Evolutionary conservation across 2,329 filamentous ascomycete genomes (phyloP).

Genomic region (Cercospora sesami): DNA sequence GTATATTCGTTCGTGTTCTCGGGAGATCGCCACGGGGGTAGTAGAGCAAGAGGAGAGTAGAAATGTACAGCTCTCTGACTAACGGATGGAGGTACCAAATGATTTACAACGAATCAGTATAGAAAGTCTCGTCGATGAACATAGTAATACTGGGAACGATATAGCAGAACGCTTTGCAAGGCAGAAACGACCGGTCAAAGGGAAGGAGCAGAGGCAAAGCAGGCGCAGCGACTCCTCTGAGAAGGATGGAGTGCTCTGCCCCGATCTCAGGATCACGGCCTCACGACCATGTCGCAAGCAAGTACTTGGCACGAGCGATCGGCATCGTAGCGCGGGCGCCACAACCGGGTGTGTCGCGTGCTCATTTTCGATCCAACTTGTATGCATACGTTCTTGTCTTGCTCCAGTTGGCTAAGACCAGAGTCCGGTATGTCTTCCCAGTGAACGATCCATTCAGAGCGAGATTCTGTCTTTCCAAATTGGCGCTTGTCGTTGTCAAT

Average conservation of each 20-base stretch:
- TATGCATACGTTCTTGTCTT: not conserved
- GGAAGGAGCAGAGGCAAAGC: not conserved
- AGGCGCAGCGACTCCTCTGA: conserved; percentile 1
- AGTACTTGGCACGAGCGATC: conserved; percentile 6
- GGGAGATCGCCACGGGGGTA: not conserved
- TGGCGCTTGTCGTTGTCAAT: not conserved
- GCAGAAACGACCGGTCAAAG: not conserved
- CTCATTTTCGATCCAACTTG: not conserved
- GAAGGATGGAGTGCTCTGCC: not conserved
- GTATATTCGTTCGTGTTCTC: not conserved
- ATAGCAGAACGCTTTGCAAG: not conserved
- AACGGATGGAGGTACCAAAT: not conserved
- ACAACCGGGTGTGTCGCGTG: conserved; percentile 7
- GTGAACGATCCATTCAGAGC: not conserved
- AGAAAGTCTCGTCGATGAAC: not conserved
- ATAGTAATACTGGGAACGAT: not conserved
- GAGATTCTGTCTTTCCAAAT: not conserved
- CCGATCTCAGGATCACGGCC: not conserved
- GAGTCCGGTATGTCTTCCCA: not conserved
- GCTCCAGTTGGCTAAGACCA: not conserved
- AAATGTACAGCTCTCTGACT: not conserved
- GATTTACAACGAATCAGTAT: not conserved
- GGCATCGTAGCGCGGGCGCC: not conserved
- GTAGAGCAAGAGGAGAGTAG: not conserved
- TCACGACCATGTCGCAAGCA: not conserved